Evolutionary conservation across 257 asterid species (phyloP), one percentile per base, ranked within the genome.

Genomic region (Avicennia marina): DNA sequence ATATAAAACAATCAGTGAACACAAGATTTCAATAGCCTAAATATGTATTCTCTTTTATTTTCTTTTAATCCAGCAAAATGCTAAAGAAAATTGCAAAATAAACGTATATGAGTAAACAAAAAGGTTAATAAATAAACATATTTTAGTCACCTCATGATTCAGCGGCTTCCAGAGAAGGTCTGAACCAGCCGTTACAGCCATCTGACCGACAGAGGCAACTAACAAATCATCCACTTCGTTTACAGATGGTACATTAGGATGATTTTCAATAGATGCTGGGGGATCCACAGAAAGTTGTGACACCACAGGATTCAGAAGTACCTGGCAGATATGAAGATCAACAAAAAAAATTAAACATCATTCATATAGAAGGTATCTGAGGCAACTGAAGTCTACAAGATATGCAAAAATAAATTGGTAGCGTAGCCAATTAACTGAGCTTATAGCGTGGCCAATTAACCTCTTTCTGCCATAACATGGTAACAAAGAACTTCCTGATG

Each of bases 111-210:
- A 53, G 52, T 47, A 21, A 40, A n/a, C 19, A 22, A 26, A n/a
- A 4, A 21, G 42, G 45, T 32, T 21, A 38, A 26, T 48, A 9
- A 53, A 26, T 40, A 33, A 6, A 29, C 39, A 11, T 20, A 25
- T 52, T 46, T 42, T 47, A 45, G 42, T 56, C 32, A 91, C 98
- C 97, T 91, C 97, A 24, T 91, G 95, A 73, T 88, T 91, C 65
- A 91, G 73, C 2, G 95, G 94, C 71, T 91, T 86, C 97, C 97
- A 88, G 33, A 86, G 89, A 53, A 88, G 95, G 77, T 83, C 97
- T 31, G 95, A 83, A 41, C 81, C 95, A 70, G 94, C 90, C 62
- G 97, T 69, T 65, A 86, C 84, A 72, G 97, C 98, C 98, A 88
- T 91, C 65, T 79, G 97, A 59, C 95, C 87, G 44, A 91, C 53